These are phyloP conservation scores for Saturnispora sekii DNA, from an alignment of 805 yeast species.

Conservation along the genomic window DNA sequence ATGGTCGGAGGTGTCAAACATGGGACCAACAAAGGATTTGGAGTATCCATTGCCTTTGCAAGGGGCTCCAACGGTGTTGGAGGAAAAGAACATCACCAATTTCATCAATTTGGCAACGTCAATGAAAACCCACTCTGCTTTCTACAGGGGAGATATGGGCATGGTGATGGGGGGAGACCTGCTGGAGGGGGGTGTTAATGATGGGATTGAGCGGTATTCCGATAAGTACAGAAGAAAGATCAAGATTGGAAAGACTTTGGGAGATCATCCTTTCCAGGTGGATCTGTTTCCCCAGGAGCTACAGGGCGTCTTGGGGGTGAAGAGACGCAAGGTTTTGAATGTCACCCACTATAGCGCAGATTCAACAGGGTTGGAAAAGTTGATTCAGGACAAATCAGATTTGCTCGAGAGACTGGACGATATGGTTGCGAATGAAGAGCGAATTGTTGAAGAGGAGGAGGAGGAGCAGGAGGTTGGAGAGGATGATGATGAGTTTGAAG, in stretches of 20 bases:
- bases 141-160: slow-evolving; percentile 46
- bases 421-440: slow-evolving; percentile 29
- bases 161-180: slow-evolving; percentile 9
- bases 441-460: slow-evolving; percentile 35
- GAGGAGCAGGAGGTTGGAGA: slow-evolving; percentile 44
- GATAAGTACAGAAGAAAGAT: slow-evolving; percentile 69
- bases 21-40: slow-evolving; percentile 25
- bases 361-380: slow-evolving; percentile 14
- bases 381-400: slow-evolving; percentile 20
- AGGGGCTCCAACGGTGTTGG: slow-evolving; percentile 44
- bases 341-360: too few species aligned
- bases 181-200: slow-evolving; percentile 39
- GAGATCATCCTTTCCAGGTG: slow-evolving; percentile 66
- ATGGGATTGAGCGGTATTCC: slow-evolving; percentile 73
- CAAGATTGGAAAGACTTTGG: slow-evolving; percentile 59
- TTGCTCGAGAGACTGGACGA: slow-evolving; percentile 27
- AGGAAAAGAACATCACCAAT: slow-evolving; percentile 43
- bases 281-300: slow-evolving; percentile 73
- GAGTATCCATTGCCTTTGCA: slow-evolving; percentile 52
- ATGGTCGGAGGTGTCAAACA: slow-evolving; percentile 45
- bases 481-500: slow-evolving; percentile 61
- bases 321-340: not conserved
- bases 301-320: slow-evolving; percentile 45
- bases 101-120: slow-evolving; percentile 43
- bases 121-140: slow-evolving; percentile 52